phyloP scores from a whole-genome alignment of 768 basidiomycete genomes.

The Hericium erinaceus region DNA sequence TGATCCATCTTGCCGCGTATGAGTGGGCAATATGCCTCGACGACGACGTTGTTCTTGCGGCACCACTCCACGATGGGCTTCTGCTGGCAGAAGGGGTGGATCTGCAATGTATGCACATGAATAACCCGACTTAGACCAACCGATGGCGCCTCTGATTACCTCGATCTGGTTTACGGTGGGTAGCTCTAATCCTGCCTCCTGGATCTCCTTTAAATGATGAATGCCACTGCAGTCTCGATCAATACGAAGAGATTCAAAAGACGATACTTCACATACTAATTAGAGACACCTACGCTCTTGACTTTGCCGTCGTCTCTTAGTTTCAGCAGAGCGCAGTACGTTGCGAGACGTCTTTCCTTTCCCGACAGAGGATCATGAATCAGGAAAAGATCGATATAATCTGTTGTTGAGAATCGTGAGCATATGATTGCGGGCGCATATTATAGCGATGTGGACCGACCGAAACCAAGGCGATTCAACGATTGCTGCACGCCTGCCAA shows the following conservation, averaged over 20 bases:
- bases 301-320: conserved; percentile 56
- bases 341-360: conserved; percentile 49
- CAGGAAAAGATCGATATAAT: conserved; percentile 66
- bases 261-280: conserved; percentile 45
- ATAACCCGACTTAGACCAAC: background rate
- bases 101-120: conserved; percentile 28
- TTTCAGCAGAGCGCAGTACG: conserved; percentile 62
- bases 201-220: conserved; percentile 70
- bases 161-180: conserved; percentile 82
- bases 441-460: background rate
- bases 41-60: conserved; percentile 42
- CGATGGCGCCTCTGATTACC: conserved; percentile 25
- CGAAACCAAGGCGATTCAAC: conserved; percentile 1
- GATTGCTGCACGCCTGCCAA: conserved; percentile 5
- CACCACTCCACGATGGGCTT: conserved; percentile 38
- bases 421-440: background rate
- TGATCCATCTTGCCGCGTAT: conserved; percentile 40
- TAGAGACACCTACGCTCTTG: conserved; percentile 68
- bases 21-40: conserved; percentile 75
- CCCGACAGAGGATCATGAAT: conserved; percentile 70
- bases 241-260: background rate
- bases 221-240: conserved; percentile 36
- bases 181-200: conserved; percentile 45
- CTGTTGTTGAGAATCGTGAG: conserved; percentile 20
- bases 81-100: conserved; percentile 62